Base-by-base conservation (phyloP, 1,284 basidiomycete species). In the Cryptococcus neoformans region DNA sequence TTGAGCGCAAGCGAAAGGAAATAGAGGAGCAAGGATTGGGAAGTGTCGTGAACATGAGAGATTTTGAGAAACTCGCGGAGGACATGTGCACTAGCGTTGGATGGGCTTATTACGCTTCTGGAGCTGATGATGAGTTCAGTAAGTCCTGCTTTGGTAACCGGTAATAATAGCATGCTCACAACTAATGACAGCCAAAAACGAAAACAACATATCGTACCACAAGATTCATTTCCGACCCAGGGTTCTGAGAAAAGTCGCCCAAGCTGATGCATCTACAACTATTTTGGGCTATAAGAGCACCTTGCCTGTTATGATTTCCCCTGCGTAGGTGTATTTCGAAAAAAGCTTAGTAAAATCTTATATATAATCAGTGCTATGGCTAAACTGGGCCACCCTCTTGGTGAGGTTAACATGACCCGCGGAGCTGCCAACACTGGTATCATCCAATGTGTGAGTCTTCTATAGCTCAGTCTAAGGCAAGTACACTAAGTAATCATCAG, bases 311-410 rank as follows among this genome's bases (percentile, higher is more conserved):
- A 94, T 92, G 75, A 89, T 92, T 49, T 86, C 85, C 47, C 90
- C 88, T 11, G 89, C 81, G 69, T 71, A 39, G 56, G 69, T 66
- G 28, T 28, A 2, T 44, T 12, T n/a, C 8, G 42, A 12, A 12
- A 16, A 21, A 41, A 7, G 45, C 42, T 54, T 39, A 88, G 21
- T 41, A 3, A 48, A 28, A 28, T 28, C 28, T 28, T 28, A 28
- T 28, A 28, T 28, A 28, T 28, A 4, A 28, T 4, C 28, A 71
- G 69, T 0, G 92, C 91, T 4, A 85, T 94, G 62, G 92, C 91
- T n/a, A 88, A 88, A 67, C 81, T 95, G 3, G 92, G 92, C 1
- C 92, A 96, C 70, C 92, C 92, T 2, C 78, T 85, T 79, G 92
- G 92, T 14, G 92, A 96, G 78, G 80, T 83, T 46, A 94, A 93